Evolutionary conservation across 2,329 filamentous ascomycete species (phyloP).

Genomic region (Xylaria sp.): DNA sequence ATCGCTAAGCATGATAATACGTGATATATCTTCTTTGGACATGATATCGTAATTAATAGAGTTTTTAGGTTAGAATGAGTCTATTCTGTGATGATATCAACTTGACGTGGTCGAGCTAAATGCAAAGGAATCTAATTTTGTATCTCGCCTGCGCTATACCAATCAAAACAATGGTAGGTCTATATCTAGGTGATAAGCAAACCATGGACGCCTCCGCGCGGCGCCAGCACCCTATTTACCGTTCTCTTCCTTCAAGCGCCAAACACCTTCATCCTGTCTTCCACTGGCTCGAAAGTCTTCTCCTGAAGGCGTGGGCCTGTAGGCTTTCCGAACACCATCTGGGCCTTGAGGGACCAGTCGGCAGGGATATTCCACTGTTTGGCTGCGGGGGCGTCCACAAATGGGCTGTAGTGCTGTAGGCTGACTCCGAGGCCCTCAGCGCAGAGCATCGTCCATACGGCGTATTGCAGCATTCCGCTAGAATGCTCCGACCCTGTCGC

Average conservation of each 20-base stretch:
- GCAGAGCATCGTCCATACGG: conserved; percentile 33
- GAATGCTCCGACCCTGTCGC: conserved; percentile 31
- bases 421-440: conserved; percentile 29
- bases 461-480: conserved; percentile 31
- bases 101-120: neutral
- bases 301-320: conserved; percentile 11
- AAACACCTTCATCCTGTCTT: conserved; percentile 25
- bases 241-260: conserved; percentile 10
- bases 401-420: conserved; percentile 30
- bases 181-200: neutral
- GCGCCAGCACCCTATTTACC: neutral
- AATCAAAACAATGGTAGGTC: neutral
- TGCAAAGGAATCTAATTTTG: neutral
- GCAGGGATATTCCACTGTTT: conserved; percentile 31
- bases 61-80: neutral
- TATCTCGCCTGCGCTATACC: neutral
- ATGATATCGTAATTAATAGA: neutral
- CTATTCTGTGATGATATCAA: neutral
- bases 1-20: neutral
- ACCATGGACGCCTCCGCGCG: neutral
- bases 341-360: conserved; percentile 31
- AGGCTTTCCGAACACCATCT: conserved; percentile 35
- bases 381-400: conserved; percentile 24
- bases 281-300: conserved; percentile 27
- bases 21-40: neutral